Percentiles rank a stretch among this genome's conserved stretches.
phyloP scores from a whole-genome alignment of 2,329 filamentous ascomycete genomes.

The Sporothrix luriei region DNA sequence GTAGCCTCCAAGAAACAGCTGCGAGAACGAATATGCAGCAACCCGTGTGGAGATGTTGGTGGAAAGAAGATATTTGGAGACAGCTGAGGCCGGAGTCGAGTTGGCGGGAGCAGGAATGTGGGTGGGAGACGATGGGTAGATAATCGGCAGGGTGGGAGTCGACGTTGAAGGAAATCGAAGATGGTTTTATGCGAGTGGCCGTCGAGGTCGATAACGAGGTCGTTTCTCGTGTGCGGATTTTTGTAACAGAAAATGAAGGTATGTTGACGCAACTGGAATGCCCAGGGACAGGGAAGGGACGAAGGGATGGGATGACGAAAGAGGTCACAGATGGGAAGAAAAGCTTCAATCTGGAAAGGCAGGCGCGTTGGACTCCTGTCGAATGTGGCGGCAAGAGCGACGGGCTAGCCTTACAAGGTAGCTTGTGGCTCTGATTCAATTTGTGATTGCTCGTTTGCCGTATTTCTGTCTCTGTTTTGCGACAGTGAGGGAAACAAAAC shows the following conservation, averaged over 20 bases:
- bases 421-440: constrained; percentile 7
- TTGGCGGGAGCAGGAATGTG: constrained; percentile 12
- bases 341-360: constrained; percentile 12
- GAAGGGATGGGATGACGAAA: constrained; percentile 19
- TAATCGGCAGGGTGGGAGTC: not conserved
- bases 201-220: not conserved
- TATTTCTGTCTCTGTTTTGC: constrained; percentile 2
- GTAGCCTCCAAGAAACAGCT: not conserved
- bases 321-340: constrained; percentile 4
- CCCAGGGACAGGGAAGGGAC: constrained; percentile 8
- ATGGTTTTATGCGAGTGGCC: not conserved
- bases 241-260: not conserved
- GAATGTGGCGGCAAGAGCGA: constrained; percentile 20
- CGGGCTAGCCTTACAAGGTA: constrained; percentile 13
- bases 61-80: not conserved
- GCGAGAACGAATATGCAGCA: not conserved
- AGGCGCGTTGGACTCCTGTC: not conserved
- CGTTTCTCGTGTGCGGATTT: not conserved
- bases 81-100: not conserved
- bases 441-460: constrained; percentile 4
- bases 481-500: constrained; percentile 4
- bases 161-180: not conserved
- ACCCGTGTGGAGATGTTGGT: not conserved
- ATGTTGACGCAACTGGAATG: not conserved
- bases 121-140: not conserved